These are phyloP conservation scores for Hanseniaspora pseudoguilliermondii DNA, from an alignment of 805 yeast genomes.

Conservation along the genomic window DNA sequence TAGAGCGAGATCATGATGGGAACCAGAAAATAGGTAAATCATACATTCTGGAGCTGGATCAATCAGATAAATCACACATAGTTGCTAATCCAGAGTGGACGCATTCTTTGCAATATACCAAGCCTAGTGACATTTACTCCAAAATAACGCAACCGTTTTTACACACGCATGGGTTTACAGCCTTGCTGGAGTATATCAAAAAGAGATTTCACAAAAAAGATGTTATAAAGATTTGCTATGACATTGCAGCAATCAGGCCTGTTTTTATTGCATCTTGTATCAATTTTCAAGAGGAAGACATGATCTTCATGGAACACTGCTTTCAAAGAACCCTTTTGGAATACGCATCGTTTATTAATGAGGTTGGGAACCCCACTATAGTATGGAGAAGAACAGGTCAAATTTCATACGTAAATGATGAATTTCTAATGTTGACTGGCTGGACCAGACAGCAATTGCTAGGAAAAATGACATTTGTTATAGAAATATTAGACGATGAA, in stretches of 20 bases:
- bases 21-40: slow-evolving; percentile 15
- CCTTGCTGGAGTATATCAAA: slow-evolving; percentile 58
- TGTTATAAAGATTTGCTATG: slow-evolving; percentile 69
- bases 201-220: slow-evolving; percentile 56
- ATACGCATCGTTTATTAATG: slow-evolving; percentile 69
- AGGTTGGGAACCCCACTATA: slow-evolving; percentile 85
- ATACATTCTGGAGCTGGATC: slow-evolving; percentile 4
- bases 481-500: slow-evolving; percentile 74
- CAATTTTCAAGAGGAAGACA: slow-evolving; percentile 75
- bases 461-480: slow-evolving; percentile 54
- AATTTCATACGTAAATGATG: slow-evolving; percentile 89
- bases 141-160: slow-evolving; percentile 65
- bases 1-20: slow-evolving; percentile 14
- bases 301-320: slow-evolving; percentile 91
- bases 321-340: slow-evolving; percentile 85
- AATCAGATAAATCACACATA: background rate
- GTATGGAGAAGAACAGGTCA: slow-evolving; percentile 96
- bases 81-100: slow-evolving; percentile 22
- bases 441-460: slow-evolving; percentile 67
- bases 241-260: slow-evolving; percentile 84
- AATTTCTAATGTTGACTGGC: slow-evolving; percentile 80
- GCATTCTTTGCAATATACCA: slow-evolving; percentile 34
- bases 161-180: slow-evolving; percentile 84
- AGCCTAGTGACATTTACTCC: slow-evolving; percentile 70
- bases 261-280: slow-evolving; percentile 86